Conservation (phyloP, 1,139 yeast genomes). For the Kodamaea arcana region DNA sequence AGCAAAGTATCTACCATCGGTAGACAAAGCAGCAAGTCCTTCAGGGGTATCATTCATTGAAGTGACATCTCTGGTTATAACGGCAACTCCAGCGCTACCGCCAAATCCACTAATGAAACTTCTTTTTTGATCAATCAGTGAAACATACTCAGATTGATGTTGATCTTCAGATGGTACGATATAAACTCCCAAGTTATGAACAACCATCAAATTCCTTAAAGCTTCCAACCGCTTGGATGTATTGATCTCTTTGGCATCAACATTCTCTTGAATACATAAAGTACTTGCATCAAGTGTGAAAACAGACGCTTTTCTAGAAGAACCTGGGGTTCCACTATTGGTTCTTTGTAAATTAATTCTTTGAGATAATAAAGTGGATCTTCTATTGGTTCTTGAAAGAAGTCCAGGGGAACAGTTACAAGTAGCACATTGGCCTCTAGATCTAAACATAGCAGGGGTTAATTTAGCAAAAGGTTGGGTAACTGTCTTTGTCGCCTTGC, state of each 20-base stretch:
- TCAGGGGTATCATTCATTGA: conserved; percentile 55
- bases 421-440: conserved; percentile 56
- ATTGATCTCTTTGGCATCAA: conserved; percentile 42
- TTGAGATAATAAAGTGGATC: conserved; percentile 49
- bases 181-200: conserved; percentile 66
- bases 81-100: conserved; percentile 94
- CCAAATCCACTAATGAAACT: conserved; percentile 84
- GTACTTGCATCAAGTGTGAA: conserved; percentile 45
- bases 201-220: conserved; percentile 64
- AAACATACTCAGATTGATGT: conserved; percentile 89
- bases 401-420: conserved; percentile 84
- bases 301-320: conserved; percentile 45
- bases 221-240: conserved; percentile 57
- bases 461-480: not conserved
- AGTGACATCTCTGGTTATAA: conserved; percentile 69
- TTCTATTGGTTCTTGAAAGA: conserved; percentile 58
- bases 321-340: conserved; percentile 17
- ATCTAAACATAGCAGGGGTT: conserved; percentile 10
- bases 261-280: conserved; percentile 38
- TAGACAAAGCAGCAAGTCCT: conserved; percentile 75
- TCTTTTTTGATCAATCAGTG: conserved; percentile 76
- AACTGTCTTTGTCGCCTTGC: too few relatives aligned
- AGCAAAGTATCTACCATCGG: conserved; percentile 91
- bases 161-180: conserved; percentile 90
- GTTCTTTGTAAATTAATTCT: conserved; percentile 40